phyloP scores from a whole-genome alignment of 164 flowering plant genomes.

The Dillenia suffruticosa region DNA sequence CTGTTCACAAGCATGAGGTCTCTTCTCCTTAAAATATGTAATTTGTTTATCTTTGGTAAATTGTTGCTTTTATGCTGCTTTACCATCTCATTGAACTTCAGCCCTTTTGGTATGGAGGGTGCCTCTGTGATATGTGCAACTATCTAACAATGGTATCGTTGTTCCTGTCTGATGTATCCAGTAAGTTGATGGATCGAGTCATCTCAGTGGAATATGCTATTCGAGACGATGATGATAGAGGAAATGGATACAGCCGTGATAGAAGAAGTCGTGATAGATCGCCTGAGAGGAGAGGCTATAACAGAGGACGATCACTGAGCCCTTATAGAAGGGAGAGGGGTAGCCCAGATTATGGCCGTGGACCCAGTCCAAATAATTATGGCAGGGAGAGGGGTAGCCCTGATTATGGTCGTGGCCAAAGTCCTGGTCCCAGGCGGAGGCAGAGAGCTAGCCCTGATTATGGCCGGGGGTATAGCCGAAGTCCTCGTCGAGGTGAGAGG shows the following conservation, averaged over 20 bases:
- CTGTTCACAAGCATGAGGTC: slow-evolving; percentile 43
- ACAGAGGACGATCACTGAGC: slow-evolving; percentile 27
- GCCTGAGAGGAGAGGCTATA: slow-evolving; percentile 50
- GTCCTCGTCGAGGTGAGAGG: too few species aligned
- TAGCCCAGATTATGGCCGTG: slow-evolving; percentile 87
- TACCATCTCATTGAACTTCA: too few species aligned
- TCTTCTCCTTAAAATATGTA: neutral
- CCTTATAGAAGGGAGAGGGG: slow-evolving; percentile 49
- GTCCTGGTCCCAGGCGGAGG: slow-evolving; percentile 31
- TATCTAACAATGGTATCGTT: too few species aligned
- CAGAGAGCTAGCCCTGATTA: slow-evolving; percentile 31
- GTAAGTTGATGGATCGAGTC: slow-evolving; percentile 89
- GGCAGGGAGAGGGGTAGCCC: slow-evolving; percentile 46
- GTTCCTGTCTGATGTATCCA: slow-evolving; percentile 18
- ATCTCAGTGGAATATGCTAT: slow-evolving; percentile 93
- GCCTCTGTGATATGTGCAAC: too few species aligned
- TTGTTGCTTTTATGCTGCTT: too few species aligned
- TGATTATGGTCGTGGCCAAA: slow-evolving; percentile 17
- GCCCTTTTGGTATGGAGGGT: slow-evolving; percentile 20
- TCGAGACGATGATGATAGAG: slow-evolving; percentile 83
- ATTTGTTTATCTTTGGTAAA: too few species aligned
- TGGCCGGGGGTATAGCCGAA: slow-evolving; percentile 4
- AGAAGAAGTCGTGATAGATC: slow-evolving; percentile 46
- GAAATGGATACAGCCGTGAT: slow-evolving; percentile 66
- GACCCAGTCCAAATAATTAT: slow-evolving; percentile 41